Percentiles rank a stretch among this genome's conserved stretches.
Evolutionary conservation across 1,284 basidiomycete genomes (phyloP).

Genomic region (Boletus sp.): DNA sequence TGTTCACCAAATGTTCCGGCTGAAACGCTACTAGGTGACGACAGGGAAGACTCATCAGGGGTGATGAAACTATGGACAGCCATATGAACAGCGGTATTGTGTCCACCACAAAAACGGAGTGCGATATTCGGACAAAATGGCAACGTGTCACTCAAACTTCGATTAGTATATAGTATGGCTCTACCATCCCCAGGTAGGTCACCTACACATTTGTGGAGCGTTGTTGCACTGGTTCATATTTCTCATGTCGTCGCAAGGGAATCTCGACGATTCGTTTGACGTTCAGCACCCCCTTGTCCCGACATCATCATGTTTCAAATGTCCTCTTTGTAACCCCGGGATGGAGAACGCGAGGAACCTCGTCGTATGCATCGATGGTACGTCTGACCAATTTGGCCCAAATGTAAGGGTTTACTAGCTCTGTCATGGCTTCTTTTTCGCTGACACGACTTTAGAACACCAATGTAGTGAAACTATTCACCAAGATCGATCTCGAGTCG

Average conservation of each 20-base stretch:
- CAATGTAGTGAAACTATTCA: constrained; percentile 41
- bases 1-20: too few relatives aligned
- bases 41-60: too few relatives aligned
- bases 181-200: too few relatives aligned
- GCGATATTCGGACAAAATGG: too few relatives aligned
- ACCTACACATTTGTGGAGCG: too few relatives aligned
- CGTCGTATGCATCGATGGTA: constrained; percentile 38
- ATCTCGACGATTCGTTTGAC: not conserved
- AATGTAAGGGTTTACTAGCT: constrained; percentile 21
- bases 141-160: too few relatives aligned
- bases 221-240: not conserved
- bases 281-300: not conserved
- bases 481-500: constrained; percentile 26
- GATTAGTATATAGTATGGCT: too few relatives aligned
- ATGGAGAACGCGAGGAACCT: constrained; percentile 28
- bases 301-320: constrained; percentile 8
- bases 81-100: too few relatives aligned
- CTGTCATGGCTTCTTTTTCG: not conserved
- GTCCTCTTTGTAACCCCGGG: constrained; percentile 17
- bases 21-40: too few relatives aligned
- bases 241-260: not conserved
- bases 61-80: too few relatives aligned
- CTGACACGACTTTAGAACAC: constrained; percentile 23
- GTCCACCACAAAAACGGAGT: too few relatives aligned
- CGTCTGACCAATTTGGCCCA: constrained; percentile 32